These are phyloP conservation scores for Pseudopithomyces maydicus DNA, from an alignment of 2,329 filamentous ascomycete species.

Conservation along the genomic window DNA sequence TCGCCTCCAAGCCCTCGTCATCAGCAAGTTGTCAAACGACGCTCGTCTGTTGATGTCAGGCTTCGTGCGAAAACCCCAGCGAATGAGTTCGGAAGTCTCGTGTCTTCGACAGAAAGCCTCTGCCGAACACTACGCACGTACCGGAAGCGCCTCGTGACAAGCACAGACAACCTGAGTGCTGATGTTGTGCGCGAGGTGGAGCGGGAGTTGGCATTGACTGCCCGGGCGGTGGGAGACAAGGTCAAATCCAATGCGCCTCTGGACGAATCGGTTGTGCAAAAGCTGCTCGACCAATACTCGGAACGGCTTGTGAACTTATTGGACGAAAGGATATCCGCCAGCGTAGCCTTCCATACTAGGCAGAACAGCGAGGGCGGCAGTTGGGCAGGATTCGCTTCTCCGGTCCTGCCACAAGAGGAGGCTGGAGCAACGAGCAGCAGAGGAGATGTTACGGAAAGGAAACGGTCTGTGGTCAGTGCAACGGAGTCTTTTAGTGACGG, in stretches of 20 bases:
- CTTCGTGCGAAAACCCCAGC: conserved; percentile 50
- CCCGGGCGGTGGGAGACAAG: conserved; percentile 50
- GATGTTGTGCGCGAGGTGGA: conserved; percentile 61
- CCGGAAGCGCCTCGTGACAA: conserved; percentile 60
- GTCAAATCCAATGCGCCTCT: conserved; percentile 45
- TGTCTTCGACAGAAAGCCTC: conserved; percentile 58
- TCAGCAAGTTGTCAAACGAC: conserved; percentile 45
- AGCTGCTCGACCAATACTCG: conserved; percentile 75
- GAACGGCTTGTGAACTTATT: conserved; percentile 72
- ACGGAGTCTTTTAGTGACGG: not conserved
- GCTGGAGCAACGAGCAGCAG: not conserved
- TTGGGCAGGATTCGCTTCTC: conserved; percentile 17
- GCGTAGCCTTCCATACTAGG: conserved; percentile 42
- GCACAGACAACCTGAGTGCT: conserved; percentile 50
- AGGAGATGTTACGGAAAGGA: conserved; percentile 6
- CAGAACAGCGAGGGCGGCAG: conserved; percentile 38
- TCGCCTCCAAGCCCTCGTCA: conserved; percentile 48
- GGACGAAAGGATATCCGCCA: conserved; percentile 68
- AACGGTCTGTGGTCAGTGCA: conserved; percentile 9
- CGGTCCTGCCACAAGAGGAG: conserved; percentile 7
- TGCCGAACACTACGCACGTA: conserved; percentile 63
- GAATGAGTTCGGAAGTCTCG: conserved; percentile 41
- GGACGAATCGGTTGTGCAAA: conserved; percentile 53
- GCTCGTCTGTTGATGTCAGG: conserved; percentile 58
- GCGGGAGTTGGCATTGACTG: conserved; percentile 58